Evolutionary conservation across 2,329 filamentous ascomycete species (phyloP).

Genomic region (Colletotrichum magnum): DNA sequence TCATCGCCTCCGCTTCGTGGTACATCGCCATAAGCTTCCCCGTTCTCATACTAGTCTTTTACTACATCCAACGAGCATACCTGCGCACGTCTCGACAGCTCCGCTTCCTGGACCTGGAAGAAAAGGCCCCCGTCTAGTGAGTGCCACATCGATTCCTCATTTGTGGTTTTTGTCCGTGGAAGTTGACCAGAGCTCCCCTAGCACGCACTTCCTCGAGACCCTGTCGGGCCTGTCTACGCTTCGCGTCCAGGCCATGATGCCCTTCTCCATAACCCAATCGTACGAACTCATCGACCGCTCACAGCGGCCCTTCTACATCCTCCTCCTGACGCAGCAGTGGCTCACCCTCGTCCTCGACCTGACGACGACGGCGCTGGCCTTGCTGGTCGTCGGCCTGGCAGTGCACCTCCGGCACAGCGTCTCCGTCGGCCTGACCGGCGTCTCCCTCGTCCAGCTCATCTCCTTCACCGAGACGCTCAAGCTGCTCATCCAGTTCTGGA

Average conservation of each 20-base stretch:
- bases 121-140: conserved; percentile 57
- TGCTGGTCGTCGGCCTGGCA: conserved; percentile 61
- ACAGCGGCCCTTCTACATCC: conserved; percentile 70
- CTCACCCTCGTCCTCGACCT: conserved; percentile 66
- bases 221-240: conserved; percentile 63
- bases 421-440: conserved; percentile 42
- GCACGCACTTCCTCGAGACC: conserved; percentile 60
- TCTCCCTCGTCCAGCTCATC: conserved; percentile 49
- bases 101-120: conserved; percentile 58
- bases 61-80: conserved; percentile 54
- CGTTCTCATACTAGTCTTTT: conserved; percentile 46
- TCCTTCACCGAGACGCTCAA: conserved; percentile 51
- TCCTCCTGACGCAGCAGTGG: conserved; percentile 72
- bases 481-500: conserved; percentile 53
- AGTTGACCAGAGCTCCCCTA: neutral
- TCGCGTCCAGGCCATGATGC: conserved; percentile 68
- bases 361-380: conserved; percentile 61
- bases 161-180: neutral
- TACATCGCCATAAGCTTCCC: conserved; percentile 56
- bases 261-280: conserved; percentile 58
- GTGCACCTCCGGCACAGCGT: conserved; percentile 46
- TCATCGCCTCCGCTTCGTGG: conserved; percentile 56
- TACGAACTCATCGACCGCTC: conserved; percentile 65
- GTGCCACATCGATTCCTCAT: conserved; percentile 42
- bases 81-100: conserved; percentile 60